Percentiles rank a stretch among this genome's conserved stretches.
Evolutionary conservation across 306 rosid genomes (phyloP).

Genomic region (Aeschynomene evenia): DNA sequence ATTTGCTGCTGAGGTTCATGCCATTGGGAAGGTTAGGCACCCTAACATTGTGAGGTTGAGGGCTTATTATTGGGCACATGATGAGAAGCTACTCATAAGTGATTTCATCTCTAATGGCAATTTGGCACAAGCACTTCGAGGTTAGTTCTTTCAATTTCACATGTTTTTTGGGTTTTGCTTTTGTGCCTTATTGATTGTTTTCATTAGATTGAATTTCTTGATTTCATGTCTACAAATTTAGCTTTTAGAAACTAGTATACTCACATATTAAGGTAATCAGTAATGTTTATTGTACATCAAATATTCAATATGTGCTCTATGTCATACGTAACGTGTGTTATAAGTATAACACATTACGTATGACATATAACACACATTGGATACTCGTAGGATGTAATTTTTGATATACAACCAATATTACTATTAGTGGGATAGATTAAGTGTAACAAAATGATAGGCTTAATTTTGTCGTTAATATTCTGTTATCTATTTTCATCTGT

Average conservation of each 20-base stretch:
- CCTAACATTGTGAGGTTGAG: constrained; percentile 82
- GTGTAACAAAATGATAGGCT: no score
- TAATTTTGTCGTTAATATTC: no score
- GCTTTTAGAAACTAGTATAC: background rate
- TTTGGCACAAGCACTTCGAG: constrained; percentile 71
- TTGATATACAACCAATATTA: no score
- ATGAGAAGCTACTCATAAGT: constrained; percentile 92
- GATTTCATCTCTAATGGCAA: constrained; percentile 91
- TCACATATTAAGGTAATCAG: background rate
- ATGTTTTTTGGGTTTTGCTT: background rate
- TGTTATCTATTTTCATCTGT: no score
- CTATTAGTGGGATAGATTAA: no score
- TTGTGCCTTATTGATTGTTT: background rate
- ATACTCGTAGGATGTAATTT: no score
- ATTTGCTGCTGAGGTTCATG: constrained; percentile 78
- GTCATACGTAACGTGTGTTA: no score
- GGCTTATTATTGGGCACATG: constrained; percentile 96
- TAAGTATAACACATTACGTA: no score
- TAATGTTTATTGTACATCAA: no score
- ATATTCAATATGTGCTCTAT: no score
- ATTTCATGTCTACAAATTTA: background rate
- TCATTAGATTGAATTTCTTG: background rate
- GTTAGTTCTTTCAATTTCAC: constrained; percentile 41
- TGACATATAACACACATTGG: no score
- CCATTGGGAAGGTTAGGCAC: constrained; percentile 88